Base-by-base conservation (phyloP, 257 asterid genomes). In the Solanum pennellii region DNA sequence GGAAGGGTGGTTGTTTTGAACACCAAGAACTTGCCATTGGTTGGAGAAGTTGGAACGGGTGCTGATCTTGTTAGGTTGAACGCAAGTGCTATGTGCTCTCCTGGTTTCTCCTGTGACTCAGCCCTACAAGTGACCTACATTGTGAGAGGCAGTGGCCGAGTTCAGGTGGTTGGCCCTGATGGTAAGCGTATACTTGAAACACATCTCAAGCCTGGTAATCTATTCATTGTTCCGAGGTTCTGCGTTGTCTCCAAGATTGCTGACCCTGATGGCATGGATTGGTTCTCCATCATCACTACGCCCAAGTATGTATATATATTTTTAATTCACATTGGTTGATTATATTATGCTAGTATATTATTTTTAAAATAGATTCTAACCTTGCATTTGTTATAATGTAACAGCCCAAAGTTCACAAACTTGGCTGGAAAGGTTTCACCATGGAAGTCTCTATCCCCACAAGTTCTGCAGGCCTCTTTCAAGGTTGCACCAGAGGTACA, bases 231-330 rank as follows among this genome's bases (percentile, higher is more conserved):
- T 60, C 98, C 98, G 1, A 91, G 95, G 90, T 95, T 95, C 88
- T 95, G 88, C 21, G 99, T 92, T 6, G 99, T 96, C n/a, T 94
- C 99, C 0, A 96, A 96, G 95, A 95, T 96, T 85, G 92, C 95
- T 15, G 93, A 92, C 89, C 91, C 95, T 60, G 95, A 92, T 79
- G 99, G 98, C 82, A 47, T 96, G 96, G 98, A 94, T 73, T 95
- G 98, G 98, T 95, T 95, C 95, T 96, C 98, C 20, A 96, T 95
- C 86, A 94, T 96, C 92, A 92, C 96, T 16, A 96, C 99, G 27
- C 99, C 99, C 25, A 93, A 94, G 96, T 94, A 59, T 83, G 96
- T 88, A n/a, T 12, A 12, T 12, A 72, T 4, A 35, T 39, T 29
- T 35, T 47, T 9, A 5, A 33, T 33, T 33, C 35, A 33, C 35